A percentile compares a stretch with the other conserved stretches of the same genome.
Evolutionary conservation across 371 early-diverging fungal species (phyloP).

Genomic region (Apophysomyces ossiformis): DNA sequence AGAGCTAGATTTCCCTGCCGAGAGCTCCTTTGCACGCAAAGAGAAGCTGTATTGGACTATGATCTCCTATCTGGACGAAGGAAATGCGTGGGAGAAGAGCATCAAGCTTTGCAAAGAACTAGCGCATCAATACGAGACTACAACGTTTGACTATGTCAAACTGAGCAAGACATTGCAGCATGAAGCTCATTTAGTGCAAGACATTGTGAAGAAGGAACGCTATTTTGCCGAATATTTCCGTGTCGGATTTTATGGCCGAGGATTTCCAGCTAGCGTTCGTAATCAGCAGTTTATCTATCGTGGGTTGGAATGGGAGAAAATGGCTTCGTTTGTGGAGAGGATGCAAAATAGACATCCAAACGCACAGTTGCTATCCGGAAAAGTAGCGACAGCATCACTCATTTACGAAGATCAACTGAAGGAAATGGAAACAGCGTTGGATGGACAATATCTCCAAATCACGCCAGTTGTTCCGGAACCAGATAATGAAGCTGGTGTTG

Average conservation of each 20-base stretch:
- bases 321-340: slow-evolving; percentile 75
- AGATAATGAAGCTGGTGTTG: slow-evolving; percentile 29
- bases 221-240: slow-evolving; percentile 76
- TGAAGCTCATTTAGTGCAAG: slow-evolving; percentile 61
- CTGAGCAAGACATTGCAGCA: slow-evolving; percentile 58
- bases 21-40: slow-evolving; percentile 69
- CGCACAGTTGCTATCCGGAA: slow-evolving; percentile 60
- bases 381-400: slow-evolving; percentile 25
- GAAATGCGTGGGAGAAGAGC: slow-evolving; percentile 77
- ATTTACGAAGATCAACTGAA: slow-evolving; percentile 57
- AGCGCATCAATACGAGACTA: slow-evolving; percentile 59
- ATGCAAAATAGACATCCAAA: slow-evolving; percentile 73
- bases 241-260: slow-evolving; percentile 78
- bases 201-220: slow-evolving; percentile 65
- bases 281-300: slow-evolving; percentile 77
- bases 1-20: slow-evolving; percentile 56
- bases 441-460: slow-evolving; percentile 73
- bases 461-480: slow-evolving; percentile 72
- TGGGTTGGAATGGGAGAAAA: slow-evolving; percentile 77
- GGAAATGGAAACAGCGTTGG: slow-evolving; percentile 48
- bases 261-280: slow-evolving; percentile 61
- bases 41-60: slow-evolving; percentile 66
- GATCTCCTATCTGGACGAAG: slow-evolving; percentile 65
- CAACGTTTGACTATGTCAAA: slow-evolving; percentile 61
- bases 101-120: slow-evolving; percentile 68